A percentile compares a stretch with the other conserved stretches of the same genome.
Conservation (phyloP, 805 yeast genomes). For the Zygotorulaspora chibaensis region DNA sequence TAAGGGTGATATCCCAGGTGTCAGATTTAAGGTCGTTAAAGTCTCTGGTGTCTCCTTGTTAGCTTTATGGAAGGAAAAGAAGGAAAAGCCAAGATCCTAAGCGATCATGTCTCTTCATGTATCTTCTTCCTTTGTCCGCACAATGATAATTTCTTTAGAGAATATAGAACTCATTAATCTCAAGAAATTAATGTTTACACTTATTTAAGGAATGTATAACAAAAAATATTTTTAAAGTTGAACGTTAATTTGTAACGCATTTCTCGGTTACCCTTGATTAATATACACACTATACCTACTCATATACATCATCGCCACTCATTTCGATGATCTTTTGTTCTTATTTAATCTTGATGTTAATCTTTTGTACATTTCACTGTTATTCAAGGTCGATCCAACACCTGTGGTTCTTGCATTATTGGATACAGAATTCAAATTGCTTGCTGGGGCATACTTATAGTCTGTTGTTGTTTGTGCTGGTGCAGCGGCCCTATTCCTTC, state of each 20-base stretch:
- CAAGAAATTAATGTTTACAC: not conserved
- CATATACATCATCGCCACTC: not conserved
- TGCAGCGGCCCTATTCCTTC: slow-evolving; percentile 92
- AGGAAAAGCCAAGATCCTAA: slow-evolving; percentile 99
- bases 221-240: slow-evolving; percentile 9
- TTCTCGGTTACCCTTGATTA: too few relatives aligned
- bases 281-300: not conserved
- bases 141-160: slow-evolving; percentile 3
- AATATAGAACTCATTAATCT: slow-evolving; percentile 2
- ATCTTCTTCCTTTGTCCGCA: slow-evolving; percentile 6
- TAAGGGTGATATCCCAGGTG: slow-evolving; percentile 99
- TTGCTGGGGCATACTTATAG: slow-evolving; percentile 85
- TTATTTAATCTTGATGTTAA: slow-evolving; percentile 46
- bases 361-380: slow-evolving; percentile 78
- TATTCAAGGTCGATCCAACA: slow-evolving; percentile 48
- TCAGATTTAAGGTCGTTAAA: slow-evolving; percentile 99
- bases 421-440: slow-evolving; percentile 44
- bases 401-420: slow-evolving; percentile 42
- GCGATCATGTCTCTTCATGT: slow-evolving; percentile 15
- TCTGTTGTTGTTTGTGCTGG: slow-evolving; percentile 89
- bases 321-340: slow-evolving; percentile 16
- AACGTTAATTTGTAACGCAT: slow-evolving; percentile 4
- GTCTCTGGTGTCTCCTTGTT: slow-evolving; percentile 99
- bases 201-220: slow-evolving; percentile 13
- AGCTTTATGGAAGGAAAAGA: slow-evolving; percentile 99